These are phyloP conservation scores for Xylaria sp. DNA, from an alignment of 2,329 filamentous ascomycete genomes.

Conservation along the genomic window DNA sequence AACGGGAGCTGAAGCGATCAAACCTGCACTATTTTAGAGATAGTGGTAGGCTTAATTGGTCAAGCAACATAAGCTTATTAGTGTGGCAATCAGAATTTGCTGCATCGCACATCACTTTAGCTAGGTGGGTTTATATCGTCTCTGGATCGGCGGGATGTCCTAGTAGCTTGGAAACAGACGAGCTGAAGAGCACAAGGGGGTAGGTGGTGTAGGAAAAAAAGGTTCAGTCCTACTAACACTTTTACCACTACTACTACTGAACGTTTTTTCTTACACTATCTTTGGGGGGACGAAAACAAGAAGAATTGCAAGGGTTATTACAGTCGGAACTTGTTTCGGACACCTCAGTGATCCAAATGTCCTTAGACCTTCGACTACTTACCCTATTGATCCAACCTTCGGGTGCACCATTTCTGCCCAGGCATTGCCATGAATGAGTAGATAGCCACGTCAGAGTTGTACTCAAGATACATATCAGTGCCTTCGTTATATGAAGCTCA, in stretches of 20 bases:
- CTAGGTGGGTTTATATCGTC: background rate
- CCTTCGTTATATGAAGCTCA: too few species aligned
- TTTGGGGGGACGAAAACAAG: background rate
- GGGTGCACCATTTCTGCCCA: too few species aligned
- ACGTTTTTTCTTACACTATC: too few species aligned
- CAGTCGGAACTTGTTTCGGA: too few species aligned
- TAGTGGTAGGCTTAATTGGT: constrained; percentile 11
- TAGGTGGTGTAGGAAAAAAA: background rate
- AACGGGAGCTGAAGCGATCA: background rate
- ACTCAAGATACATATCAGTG: too few species aligned
- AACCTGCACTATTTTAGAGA: background rate
- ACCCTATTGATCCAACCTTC: too few species aligned
- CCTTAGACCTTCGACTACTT: too few species aligned
- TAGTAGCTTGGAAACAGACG: constrained; percentile 1
- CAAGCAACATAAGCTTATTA: background rate
- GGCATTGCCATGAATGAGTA: too few species aligned
- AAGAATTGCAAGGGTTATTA: background rate
- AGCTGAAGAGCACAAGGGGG: background rate
- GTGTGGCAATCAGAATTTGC: constrained; percentile 20
- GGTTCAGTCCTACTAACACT: too few species aligned
- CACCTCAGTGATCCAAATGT: too few species aligned
- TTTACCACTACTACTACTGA: too few species aligned
- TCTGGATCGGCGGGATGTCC: constrained; percentile 3
- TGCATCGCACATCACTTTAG: background rate
- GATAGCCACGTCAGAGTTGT: too few species aligned